A percentile compares a stretch with the other conserved stretches of the same genome.
Conservation (phyloP, 345 rosid species). For the Salix udensis region DNA sequence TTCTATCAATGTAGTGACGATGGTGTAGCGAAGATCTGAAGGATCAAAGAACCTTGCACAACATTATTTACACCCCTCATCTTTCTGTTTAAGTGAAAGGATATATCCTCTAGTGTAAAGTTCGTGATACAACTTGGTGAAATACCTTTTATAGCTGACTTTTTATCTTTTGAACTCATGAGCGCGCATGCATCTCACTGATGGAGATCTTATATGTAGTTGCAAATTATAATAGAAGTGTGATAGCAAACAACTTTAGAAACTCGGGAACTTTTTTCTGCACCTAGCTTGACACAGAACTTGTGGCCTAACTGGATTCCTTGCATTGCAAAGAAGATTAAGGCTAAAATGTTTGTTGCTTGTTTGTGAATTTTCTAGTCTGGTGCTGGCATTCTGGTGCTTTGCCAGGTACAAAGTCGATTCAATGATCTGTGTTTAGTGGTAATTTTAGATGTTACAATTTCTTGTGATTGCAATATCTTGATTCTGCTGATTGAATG, state of each 20-base stretch:
- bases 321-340: not conserved
- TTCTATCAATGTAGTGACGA: not conserved
- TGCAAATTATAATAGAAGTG: not conserved
- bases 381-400: not conserved
- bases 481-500: constrained; percentile 1
- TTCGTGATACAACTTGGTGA: not conserved
- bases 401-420: too few relatives aligned
- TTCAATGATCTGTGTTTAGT: not conserved
- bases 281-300: not conserved
- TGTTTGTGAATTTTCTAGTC: not conserved
- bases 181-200: not conserved
- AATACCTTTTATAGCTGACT: not conserved
- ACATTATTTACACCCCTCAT: not conserved
- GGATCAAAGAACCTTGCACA: not conserved
- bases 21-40: not conserved
- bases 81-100: not conserved
- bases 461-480: not conserved
- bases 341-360: not conserved
- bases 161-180: not conserved
- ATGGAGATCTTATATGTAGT: not conserved
- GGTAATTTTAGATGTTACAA: not conserved
- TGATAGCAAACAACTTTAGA: not conserved
- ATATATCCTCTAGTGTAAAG: not conserved
- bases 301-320: not conserved
- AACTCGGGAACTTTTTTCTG: not conserved